A percentile compares a stretch with the other conserved stretches of the same genome.
phyloP scores from a whole-genome alignment of 305 asterid genomes.

The Fraxinus nigra region DNA sequence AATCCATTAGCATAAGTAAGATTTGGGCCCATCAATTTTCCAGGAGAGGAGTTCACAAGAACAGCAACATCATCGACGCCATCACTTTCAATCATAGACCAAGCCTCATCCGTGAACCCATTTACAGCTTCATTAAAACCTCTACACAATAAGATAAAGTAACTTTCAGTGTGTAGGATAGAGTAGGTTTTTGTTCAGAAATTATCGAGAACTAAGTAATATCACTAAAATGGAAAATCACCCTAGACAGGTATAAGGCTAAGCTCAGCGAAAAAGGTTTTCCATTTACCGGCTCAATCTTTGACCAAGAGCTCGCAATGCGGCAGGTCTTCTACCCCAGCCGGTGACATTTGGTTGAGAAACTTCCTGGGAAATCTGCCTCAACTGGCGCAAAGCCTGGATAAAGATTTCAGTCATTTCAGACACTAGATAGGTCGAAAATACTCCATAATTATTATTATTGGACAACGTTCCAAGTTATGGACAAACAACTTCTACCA shows the following conservation, averaged over 20 bases:
- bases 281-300: conserved; percentile 71
- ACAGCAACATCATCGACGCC: conserved; percentile 92
- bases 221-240: not conserved
- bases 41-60: conserved; percentile 77
- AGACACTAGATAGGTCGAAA: not conserved
- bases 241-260: not conserved
- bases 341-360: conserved; percentile 75
- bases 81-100: conserved; percentile 84
- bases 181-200: not conserved
- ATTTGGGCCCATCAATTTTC: conserved; percentile 69
- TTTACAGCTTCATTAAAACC: conserved; percentile 97
- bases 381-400: conserved; percentile 88
- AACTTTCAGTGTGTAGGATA: not conserved
- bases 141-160: conserved; percentile 37
- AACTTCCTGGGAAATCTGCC: conserved; percentile 87
- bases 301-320: conserved; percentile 85
- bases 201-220: conserved; percentile 6
- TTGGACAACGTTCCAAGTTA: conserved; percentile 1
- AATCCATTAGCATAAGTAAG: conserved; percentile 67
- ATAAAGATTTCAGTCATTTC: not conserved
- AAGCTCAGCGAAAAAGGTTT: not conserved
- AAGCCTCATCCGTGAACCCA: conserved; percentile 88
- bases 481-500: not conserved
- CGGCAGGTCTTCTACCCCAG: conserved; percentile 98
- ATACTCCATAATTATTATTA: not conserved